phyloP scores from a whole-genome alignment of 148 eudicot species.

The Oxyria digyna region DNA sequence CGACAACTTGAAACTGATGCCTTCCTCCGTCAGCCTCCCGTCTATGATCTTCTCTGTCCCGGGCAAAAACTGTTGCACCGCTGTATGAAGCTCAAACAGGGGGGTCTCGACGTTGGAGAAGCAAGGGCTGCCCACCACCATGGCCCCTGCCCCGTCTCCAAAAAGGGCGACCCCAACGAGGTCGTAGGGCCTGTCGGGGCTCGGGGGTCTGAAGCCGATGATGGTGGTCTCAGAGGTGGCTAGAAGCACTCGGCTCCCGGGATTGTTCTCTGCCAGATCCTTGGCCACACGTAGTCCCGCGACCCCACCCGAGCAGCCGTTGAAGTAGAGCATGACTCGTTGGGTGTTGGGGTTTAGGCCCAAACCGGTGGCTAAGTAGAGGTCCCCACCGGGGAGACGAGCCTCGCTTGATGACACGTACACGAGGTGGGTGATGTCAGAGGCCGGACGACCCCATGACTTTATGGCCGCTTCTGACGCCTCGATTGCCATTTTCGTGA shows the following conservation, averaged over 20 bases:
- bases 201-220: constrained; percentile 88
- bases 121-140: constrained; percentile 54
- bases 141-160: constrained; percentile 98
- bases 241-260: constrained; percentile 73
- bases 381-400: constrained; percentile 83
- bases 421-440: constrained; percentile 86
- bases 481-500: constrained; percentile 87
- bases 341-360: constrained; percentile 62
- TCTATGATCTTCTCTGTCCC: constrained; percentile 78
- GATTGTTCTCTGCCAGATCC: constrained; percentile 93
- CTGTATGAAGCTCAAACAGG: constrained; percentile 69
- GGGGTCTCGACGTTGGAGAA: constrained; percentile 39
- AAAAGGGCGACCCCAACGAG: constrained; percentile 83
- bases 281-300: constrained; percentile 87
- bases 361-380: constrained; percentile 74
- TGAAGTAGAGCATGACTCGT: constrained; percentile 72
- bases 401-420: constrained; percentile 96
- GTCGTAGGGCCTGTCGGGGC: constrained; percentile 61
- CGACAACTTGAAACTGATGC: constrained; percentile 71
- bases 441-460: constrained; percentile 60
- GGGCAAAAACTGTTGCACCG: constrained; percentile 77
- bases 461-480: constrained; percentile 69
- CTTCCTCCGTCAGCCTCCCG: constrained; percentile 87
- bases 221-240: constrained; percentile 90
- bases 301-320: constrained; percentile 91